Conservation (phyloP, 2,329 filamentous ascomycete genomes). For the Trichoderma gracile region DNA sequence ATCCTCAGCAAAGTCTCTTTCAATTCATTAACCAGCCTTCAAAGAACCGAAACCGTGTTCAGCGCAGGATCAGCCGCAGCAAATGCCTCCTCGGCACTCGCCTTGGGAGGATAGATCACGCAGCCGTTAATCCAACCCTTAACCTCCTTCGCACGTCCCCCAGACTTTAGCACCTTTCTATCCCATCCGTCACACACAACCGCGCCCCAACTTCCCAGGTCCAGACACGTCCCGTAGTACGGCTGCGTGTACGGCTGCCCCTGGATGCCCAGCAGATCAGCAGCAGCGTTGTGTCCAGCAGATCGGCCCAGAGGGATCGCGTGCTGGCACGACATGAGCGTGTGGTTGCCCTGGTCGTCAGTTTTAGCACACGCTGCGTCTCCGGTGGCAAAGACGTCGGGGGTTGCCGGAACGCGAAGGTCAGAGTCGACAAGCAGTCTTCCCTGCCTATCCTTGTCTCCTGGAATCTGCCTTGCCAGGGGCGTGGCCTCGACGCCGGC, state of each 20-base stretch:
- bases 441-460: slow-evolving; percentile 33
- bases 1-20: background rate
- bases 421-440: slow-evolving; percentile 36
- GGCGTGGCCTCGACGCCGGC: slow-evolving; percentile 38
- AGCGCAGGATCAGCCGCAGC: slow-evolving; percentile 13
- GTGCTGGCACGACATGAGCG: slow-evolving; percentile 44
- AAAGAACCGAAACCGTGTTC: background rate
- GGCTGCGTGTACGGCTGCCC: slow-evolving; percentile 35
- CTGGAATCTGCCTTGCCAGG: slow-evolving; percentile 37
- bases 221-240: slow-evolving; percentile 38
- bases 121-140: slow-evolving; percentile 39
- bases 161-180: slow-evolving; percentile 32
- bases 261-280: slow-evolving; percentile 35
- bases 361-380: slow-evolving; percentile 36
- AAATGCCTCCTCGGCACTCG: slow-evolving; percentile 10
- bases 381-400: slow-evolving; percentile 38
- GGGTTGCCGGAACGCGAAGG: slow-evolving; percentile 32
- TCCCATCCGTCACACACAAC: slow-evolving; percentile 38
- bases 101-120: slow-evolving; percentile 39
- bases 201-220: slow-evolving; percentile 37
- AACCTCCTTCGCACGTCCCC: slow-evolving; percentile 37
- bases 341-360: slow-evolving; percentile 33
- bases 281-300: slow-evolving; percentile 38
- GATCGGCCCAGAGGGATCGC: slow-evolving; percentile 39
- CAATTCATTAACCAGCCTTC: background rate